Evolutionary conservation across 2,329 filamentous ascomycete species (phyloP).

Genomic region (Pseudocercospora fijiensis): DNA sequence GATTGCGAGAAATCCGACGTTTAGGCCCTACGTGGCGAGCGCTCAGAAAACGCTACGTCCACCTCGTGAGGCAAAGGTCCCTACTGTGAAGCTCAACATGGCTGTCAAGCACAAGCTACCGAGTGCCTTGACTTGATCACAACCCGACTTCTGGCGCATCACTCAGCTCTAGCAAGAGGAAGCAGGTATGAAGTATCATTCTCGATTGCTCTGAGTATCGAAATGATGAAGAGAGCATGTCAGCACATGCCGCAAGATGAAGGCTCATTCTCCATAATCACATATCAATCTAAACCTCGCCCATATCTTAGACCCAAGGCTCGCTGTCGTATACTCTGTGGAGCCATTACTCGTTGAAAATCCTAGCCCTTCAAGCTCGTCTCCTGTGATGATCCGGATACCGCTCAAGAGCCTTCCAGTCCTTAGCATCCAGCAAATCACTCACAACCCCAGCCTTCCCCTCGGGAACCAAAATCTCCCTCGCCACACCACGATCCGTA

Average conservation of each 20-base stretch:
- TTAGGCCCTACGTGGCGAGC: constrained; percentile 26
- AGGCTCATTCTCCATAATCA: neutral
- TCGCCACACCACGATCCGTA: neutral
- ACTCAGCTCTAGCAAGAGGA: neutral
- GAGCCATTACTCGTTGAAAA: neutral
- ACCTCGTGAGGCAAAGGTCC: constrained; percentile 25
- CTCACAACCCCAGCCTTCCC: neutral
- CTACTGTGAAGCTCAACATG: constrained; percentile 34
- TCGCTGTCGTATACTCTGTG: neutral
- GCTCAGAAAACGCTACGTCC: constrained; percentile 23
- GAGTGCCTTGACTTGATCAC: constrained; percentile 3
- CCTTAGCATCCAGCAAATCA: neutral
- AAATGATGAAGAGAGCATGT: neutral
- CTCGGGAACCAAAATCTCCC: neutral
- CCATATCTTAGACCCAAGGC: neutral
- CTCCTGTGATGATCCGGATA: neutral
- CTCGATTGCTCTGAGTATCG: neutral
- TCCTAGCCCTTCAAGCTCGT: neutral
- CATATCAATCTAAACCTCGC: neutral
- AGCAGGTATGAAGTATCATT: neutral
- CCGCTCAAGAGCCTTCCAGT: neutral
- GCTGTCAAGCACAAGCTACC: constrained; percentile 27
- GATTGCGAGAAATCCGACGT: constrained; percentile 31
- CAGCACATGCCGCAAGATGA: neutral
- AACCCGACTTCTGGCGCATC: neutral